These are phyloP conservation scores for Acmispon strigosus DNA, from an alignment of 306 rosid genomes.

Conservation along the genomic window DNA sequence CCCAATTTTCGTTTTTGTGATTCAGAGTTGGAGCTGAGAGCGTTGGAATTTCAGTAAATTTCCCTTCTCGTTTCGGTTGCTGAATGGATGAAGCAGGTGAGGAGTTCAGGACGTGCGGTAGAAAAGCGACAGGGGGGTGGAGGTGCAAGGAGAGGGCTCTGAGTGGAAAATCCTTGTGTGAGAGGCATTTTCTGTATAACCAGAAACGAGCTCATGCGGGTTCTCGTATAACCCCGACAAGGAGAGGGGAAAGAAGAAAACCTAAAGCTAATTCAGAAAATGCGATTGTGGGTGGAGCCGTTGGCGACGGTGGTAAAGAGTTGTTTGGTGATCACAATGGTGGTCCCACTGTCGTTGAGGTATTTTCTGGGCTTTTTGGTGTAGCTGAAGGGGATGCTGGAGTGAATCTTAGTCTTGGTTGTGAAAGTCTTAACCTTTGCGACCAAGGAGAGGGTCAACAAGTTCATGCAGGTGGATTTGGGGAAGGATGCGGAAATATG, in stretches of 20 bases:
- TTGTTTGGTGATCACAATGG: neutral
- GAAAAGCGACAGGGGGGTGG: conserved; percentile 14
- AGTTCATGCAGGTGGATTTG: conserved; percentile 13
- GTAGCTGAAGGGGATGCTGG: conserved; percentile 17
- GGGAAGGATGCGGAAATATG: conserved; percentile 15
- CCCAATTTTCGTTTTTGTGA: neutral
- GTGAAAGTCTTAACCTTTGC: conserved; percentile 18
- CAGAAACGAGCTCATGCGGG: too few species aligned
- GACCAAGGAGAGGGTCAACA: conserved; percentile 19
- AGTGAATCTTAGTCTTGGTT: conserved; percentile 2
- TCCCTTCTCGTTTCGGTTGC: neutral
- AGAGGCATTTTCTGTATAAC: neutral
- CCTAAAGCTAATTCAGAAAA: conserved; percentile 14
- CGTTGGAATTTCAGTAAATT: too few species aligned
- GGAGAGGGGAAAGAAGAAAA: neutral
- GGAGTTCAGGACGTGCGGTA: conserved; percentile 8
- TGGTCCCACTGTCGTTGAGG: conserved; percentile 5
- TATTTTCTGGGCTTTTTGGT: conserved; percentile 21
- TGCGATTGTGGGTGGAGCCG: conserved; percentile 14
- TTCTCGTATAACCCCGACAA: too few species aligned
- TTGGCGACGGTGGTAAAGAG: neutral
- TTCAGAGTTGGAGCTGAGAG: neutral
- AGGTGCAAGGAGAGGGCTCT: conserved; percentile 30
- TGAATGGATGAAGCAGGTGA: conserved; percentile 23
- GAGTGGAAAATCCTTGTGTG: neutral